These are phyloP conservation scores for Mycena capillaripes DNA, from an alignment of 768 basidiomycete genomes.

Conservation along the genomic window DNA sequence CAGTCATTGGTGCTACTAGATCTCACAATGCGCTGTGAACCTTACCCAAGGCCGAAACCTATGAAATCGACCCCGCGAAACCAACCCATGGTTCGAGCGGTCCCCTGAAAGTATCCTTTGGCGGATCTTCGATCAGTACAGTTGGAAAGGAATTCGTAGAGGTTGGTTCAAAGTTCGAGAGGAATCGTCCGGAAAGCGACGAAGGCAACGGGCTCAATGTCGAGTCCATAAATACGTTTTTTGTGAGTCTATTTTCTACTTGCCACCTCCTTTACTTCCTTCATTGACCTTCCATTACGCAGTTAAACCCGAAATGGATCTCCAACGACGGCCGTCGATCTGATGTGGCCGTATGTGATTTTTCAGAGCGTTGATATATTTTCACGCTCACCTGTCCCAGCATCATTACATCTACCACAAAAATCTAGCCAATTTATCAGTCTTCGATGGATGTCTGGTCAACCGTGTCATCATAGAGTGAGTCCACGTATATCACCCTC, in stretches of 20 bases:
- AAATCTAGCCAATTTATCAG: slow-evolving; percentile 38
- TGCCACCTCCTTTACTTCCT: too few species aligned
- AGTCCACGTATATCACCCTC: not conserved
- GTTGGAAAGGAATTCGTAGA: not conserved
- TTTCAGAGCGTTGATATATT: not conserved
- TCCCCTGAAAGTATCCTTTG: not conserved
- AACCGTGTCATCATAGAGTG: slow-evolving; percentile 45
- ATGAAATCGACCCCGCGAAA: not conserved
- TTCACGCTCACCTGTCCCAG: slow-evolving; percentile 27
- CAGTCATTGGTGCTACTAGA: not conserved
- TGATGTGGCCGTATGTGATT: slow-evolving; percentile 6
- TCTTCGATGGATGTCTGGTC: slow-evolving; percentile 40
- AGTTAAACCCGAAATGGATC: slow-evolving; percentile 13
- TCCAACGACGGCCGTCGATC: slow-evolving; percentile 11
- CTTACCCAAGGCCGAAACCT: not conserved
- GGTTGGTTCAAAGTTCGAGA: not conserved
- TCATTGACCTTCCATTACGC: too few species aligned
- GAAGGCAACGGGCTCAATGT: not conserved
- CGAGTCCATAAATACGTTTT: not conserved
- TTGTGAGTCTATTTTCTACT: too few species aligned
- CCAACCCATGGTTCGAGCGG: not conserved
- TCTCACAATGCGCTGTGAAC: not conserved
- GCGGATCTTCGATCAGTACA: not conserved
- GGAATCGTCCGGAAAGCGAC: not conserved
- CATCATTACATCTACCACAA: slow-evolving; percentile 45